Base-by-base conservation (phyloP, 768 basidiomycete genomes). In the Termitomyces sp. region DNA sequence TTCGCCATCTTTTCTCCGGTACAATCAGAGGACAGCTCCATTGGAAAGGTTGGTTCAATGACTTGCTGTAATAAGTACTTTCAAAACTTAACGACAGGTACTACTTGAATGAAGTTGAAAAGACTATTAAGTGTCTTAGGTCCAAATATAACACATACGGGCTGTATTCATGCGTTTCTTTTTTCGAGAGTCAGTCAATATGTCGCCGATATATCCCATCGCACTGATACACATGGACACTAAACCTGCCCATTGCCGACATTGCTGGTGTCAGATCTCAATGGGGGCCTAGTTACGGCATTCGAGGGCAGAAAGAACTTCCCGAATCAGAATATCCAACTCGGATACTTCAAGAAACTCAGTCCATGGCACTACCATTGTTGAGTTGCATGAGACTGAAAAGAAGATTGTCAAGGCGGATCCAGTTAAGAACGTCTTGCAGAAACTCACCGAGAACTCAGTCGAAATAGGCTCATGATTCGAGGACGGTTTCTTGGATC, bases 221-320 rank as follows among this genome's bases (percentile, higher is more conserved):
- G 51, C 59, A n/a, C 46, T 65, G 9, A 37, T 64, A 13, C 70
- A 66, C n/a, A 20, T 44, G 42, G 39, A 37, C 16, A 15, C 6
- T 16, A 13, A 67, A 69, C 48, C 60, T 68, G 4, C 41, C 65
- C 16, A 52, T 61, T 9, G 46, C 62, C 7, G 61, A 67, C 52
- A 63, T 71, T 24, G 31, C 63, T 15, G 44, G 60, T 33, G 68
- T 67, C 30, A 61, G 65, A 30, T 27, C 54, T 24, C 54, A 18
- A 39, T 18, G 16, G 39, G 8, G 18, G 18, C 18, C 15, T 18
- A 6, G 27, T 27, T 27, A 27, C 27, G 27, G 16, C 37, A 16
- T 5, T 16, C 37, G 6, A 39, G 37, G 37, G 16, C 37, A 37
- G 37, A 39, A 16, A 37, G 37, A 16, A 16, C 37, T 39, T 5